Conservation (phyloP, 2,329 filamentous ascomycete species). For the Sporothrix luriei region DNA sequence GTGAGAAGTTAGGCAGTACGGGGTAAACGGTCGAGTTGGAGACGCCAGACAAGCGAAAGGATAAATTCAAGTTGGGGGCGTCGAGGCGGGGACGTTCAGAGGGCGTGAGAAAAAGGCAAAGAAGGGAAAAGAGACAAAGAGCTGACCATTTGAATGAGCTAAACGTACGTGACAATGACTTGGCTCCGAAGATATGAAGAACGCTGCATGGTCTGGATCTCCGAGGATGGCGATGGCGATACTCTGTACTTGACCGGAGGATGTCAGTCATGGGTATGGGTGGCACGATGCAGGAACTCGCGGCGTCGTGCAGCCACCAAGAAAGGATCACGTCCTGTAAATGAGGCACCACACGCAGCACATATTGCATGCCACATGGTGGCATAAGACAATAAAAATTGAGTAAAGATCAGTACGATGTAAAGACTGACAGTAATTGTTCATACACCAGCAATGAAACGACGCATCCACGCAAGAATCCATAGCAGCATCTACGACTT, state of each 20-base stretch:
- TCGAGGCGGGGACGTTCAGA: neutral
- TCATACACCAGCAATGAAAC: neutral
- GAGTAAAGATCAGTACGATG: too few species aligned
- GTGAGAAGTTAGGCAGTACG: neutral
- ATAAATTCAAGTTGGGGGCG: constrained; percentile 8
- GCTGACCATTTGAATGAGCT: neutral
- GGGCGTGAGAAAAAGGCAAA: neutral
- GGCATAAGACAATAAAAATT: neutral
- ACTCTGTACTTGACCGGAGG: too few species aligned
- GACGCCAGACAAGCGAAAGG: neutral
- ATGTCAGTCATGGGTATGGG: neutral
- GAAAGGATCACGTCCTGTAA: neutral
- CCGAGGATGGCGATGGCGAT: too few species aligned
- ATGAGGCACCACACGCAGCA: neutral
- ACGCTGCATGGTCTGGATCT: too few species aligned
- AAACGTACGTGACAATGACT: neutral
- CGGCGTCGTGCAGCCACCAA: constrained; percentile 6
- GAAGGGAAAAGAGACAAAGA: neutral
- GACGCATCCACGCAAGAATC: neutral
- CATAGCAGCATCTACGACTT: neutral
- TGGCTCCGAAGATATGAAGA: neutral
- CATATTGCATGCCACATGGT: neutral
- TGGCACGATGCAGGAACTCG: constrained; percentile 9
- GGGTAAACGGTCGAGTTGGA: neutral
- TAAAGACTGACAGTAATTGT: too few species aligned